Base-by-base conservation (phyloP, 192 early-diverging fungal species). In the Entomortierella chlamydospora region DNA sequence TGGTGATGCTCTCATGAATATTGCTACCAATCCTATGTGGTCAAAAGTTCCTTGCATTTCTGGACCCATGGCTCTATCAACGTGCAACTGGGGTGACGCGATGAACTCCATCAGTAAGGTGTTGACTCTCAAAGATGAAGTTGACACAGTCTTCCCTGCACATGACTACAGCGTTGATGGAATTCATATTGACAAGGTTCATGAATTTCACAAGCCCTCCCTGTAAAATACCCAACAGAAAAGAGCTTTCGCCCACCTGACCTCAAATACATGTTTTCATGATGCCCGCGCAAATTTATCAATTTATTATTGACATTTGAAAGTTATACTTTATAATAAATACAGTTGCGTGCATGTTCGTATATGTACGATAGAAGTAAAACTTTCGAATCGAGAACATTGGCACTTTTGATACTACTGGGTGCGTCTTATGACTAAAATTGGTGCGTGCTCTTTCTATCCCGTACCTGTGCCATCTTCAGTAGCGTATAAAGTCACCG, bases 1-100 rank as follows among this genome's bases (percentile, higher is more conserved):
- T 22, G 82, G 82, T 1, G 82, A 83, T 57, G 69, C 64, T n/a
- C 31, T 83, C 22, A 68, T 79, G 59, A 78, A 83, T 22, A 49
- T 83, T 64, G 65, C 82, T 22, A 43, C 55, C 22, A 49, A 57
- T 11, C 68, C 82, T 28, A 20, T 69, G 41, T 72, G 53, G 45
- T 76, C 76, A 20, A 79, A 70, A 49, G 55, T 76, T 23, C 64
- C 61, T 4, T 68, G 57, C 23, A 43, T 73, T 6, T 60, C 70
- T n/a, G 69, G 64, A 57, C 70, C 70, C 1, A 31, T 83, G 51
- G 66, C 65, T 17, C 54, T 69, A 56, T 72, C 70, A 7, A 73
- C 73, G 12, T 68, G 61, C 34, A 54, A 63, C 34, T 71, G 73
- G 70, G 66, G 69, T 28, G 57, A 72, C 49, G 65, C 64, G 26